Percentiles rank a stretch among this genome's conserved stretches.
Conservation (phyloP, 352 stramenopile species). For the Blastocystis sp. region DNA sequence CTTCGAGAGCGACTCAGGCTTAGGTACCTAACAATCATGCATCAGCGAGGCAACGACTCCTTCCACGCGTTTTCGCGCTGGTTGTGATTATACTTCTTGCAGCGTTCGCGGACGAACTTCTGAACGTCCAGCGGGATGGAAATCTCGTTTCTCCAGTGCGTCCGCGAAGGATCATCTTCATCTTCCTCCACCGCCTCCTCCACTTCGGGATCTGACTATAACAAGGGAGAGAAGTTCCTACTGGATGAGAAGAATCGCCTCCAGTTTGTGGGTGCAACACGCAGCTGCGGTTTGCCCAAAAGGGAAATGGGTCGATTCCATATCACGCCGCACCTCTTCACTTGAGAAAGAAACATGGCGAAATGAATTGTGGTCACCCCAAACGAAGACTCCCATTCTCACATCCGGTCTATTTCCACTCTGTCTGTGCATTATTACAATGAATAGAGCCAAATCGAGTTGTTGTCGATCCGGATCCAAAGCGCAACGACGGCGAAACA, state of each 20-base stretch:
- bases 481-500: too few species aligned
- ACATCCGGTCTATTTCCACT: too few species aligned
- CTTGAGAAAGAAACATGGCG: not conserved
- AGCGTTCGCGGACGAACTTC: conserved; percentile 5
- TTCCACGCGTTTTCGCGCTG: conserved; percentile 53
- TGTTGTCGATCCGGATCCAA: too few species aligned
- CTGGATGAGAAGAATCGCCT: not conserved
- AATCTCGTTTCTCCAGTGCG: conserved; percentile 49
- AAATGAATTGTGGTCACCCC: too few species aligned
- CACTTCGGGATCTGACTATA: not conserved
- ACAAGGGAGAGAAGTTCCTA: not conserved
- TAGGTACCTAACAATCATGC: conserved; percentile 15
- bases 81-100: conserved; percentile 7
- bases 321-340: not conserved
- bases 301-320: not conserved
- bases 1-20: not conserved
- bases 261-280: not conserved
- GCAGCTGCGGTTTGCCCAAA: not conserved
- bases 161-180: not conserved
- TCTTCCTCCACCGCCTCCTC: not conserved
- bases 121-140: conserved; percentile 15
- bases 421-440: too few species aligned
- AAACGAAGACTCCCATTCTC: too few species aligned
- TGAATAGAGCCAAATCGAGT: too few species aligned
- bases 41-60: not conserved